Evolutionary conservation across 352 stramenopile genomes (phyloP).

Genomic region (Globisporangium cylindrosporum): DNA sequence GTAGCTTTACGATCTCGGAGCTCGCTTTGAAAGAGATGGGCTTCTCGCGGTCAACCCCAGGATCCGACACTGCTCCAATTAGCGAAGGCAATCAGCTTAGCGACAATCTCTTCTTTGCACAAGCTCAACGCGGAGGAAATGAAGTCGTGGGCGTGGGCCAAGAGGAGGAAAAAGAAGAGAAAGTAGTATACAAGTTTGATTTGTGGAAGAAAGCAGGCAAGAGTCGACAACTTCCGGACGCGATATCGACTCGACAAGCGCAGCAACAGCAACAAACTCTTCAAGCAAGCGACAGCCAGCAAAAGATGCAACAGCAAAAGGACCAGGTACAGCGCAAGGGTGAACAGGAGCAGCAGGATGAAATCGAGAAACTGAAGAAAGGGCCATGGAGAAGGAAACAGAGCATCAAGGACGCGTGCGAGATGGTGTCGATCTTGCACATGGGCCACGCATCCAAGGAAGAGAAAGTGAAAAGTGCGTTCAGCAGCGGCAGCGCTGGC

Average conservation of each 20-base stretch:
- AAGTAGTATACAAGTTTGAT: conserved; percentile 45
- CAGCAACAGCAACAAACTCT: not conserved
- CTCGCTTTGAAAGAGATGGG: conserved; percentile 48
- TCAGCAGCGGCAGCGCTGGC: conserved; percentile 14
- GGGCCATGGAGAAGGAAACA: conserved; percentile 11
- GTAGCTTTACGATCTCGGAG: conserved; percentile 62
- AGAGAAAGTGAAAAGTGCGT: conserved; percentile 14
- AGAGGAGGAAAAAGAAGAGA: conserved; percentile 19
- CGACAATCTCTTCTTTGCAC: not conserved
- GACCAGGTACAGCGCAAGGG: not conserved
- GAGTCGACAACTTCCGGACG: conserved; percentile 38
- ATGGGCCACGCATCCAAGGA: conserved; percentile 20
- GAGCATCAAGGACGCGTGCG: conserved; percentile 22
- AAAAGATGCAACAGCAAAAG: not conserved
- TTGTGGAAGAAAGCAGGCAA: conserved; percentile 58
- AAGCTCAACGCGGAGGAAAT: not conserved
- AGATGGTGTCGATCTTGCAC: conserved; percentile 38
- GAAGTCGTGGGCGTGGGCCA: conserved; percentile 4
- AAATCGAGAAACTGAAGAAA: conserved; percentile 5
- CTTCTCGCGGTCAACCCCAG: conserved; percentile 24
- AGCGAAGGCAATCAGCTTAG: conserved; percentile 16
- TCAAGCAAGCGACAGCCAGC: not conserved
- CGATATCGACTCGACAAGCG: conserved; percentile 35
- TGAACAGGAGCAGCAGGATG: not conserved
- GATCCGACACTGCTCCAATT: conserved; percentile 21